Evolutionary conservation across 2,329 filamentous ascomycete species (phyloP).

Genomic region (Ophiostoma sp.): DNA sequence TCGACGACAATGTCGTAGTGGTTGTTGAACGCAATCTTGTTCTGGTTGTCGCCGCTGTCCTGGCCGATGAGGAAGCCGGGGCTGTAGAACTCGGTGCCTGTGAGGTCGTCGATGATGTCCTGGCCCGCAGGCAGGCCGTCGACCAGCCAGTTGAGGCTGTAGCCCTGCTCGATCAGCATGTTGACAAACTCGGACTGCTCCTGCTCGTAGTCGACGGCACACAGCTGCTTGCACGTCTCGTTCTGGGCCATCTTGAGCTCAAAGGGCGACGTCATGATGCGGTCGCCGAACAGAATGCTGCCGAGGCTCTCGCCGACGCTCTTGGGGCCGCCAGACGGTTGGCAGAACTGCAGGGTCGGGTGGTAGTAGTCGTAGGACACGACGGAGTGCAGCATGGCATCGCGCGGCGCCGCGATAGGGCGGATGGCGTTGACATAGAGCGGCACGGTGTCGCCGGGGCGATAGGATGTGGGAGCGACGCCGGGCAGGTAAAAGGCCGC

Average conservation of each 20-base stretch:
- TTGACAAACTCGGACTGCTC: conserved; percentile 74
- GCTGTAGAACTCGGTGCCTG: conserved; percentile 76
- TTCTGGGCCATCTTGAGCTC: conserved; percentile 81
- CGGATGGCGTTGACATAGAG: conserved; percentile 91
- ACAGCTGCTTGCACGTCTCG: conserved; percentile 79
- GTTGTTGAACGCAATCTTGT: conserved; percentile 65
- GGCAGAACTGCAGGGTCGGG: conserved; percentile 79
- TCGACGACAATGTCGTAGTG: conserved; percentile 94
- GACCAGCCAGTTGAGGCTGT: conserved; percentile 92
- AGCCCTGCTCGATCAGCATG: conserved; percentile 72
- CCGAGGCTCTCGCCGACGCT: conserved; percentile 83
- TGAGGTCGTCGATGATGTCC: conserved; percentile 68
- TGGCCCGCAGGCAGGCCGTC: conserved; percentile 91
- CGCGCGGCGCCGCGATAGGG: conserved; percentile 69
- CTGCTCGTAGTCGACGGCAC: conserved; percentile 58
- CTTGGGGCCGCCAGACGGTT: conserved; percentile 68
- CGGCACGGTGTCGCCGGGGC: conserved; percentile 70
- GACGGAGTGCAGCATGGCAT: conserved; percentile 82
- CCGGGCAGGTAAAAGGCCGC: conserved; percentile 93
- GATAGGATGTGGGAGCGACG: conserved; percentile 90
- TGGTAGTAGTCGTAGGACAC: conserved; percentile 97
- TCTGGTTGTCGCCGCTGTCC: conserved; percentile 47
- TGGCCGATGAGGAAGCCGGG: conserved; percentile 80
- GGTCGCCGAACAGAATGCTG: conserved; percentile 94
- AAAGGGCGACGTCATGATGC: conserved; percentile 92